phyloP scores from a whole-genome alignment of 1,139 yeast genomes.

The Hansenula lynferdii region DNA sequence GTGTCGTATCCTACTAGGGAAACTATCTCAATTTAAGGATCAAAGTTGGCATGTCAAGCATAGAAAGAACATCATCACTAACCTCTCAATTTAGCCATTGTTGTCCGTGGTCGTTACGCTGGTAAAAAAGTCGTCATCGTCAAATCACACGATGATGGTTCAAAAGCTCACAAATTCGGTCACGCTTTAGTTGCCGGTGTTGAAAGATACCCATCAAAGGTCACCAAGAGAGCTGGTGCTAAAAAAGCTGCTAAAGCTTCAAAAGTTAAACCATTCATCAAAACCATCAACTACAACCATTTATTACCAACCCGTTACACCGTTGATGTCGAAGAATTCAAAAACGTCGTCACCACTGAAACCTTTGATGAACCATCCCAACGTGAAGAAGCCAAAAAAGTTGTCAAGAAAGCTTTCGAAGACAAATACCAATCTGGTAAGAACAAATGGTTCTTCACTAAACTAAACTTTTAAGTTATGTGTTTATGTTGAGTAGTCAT shows the following conservation, averaged over 20 bases:
- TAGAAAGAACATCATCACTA: too few species aligned
- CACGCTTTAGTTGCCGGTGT: constrained; percentile 99
- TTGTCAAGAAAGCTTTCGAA: constrained; percentile 98
- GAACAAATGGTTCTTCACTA: constrained; percentile 99
- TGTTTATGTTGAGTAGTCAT: background rate
- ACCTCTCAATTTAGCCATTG: constrained; percentile 64
- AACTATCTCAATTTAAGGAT: too few species aligned
- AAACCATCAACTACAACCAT: constrained; percentile 99
- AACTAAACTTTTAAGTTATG: constrained; percentile 82
- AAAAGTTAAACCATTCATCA: constrained; percentile 98
- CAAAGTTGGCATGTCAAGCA: too few species aligned
- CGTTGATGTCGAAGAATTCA: constrained; percentile 94
- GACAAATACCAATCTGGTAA: constrained; percentile 99
- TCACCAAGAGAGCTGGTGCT: constrained; percentile 91
- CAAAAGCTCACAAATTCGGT: constrained; percentile 98
- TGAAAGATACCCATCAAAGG: constrained; percentile 98
- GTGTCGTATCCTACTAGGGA: too few species aligned
- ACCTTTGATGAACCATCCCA: constrained; percentile 97
- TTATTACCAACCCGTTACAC: constrained; percentile 99
- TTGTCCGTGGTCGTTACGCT: constrained; percentile 99
- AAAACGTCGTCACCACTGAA: constrained; percentile 87
- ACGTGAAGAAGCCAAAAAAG: constrained; percentile 99
- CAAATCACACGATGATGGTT: constrained; percentile 98
- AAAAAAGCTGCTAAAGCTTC: constrained; percentile 98
- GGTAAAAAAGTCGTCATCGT: constrained; percentile 99